Base-by-base conservation (phyloP, 495 filamentous ascomycete genomes). In the Cudoniella acicularis region DNA sequence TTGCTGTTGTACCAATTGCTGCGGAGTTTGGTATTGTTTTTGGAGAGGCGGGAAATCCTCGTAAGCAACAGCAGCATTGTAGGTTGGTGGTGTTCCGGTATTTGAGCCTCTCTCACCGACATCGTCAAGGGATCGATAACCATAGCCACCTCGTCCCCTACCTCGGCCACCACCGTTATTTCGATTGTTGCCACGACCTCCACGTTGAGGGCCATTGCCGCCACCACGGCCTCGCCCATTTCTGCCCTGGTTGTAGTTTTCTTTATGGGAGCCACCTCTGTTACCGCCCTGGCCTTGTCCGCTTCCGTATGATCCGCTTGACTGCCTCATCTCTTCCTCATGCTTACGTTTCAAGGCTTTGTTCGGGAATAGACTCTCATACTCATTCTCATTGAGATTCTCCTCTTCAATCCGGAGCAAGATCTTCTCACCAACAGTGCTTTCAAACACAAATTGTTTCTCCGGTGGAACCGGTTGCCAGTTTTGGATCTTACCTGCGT, bases 341-440 rank as follows among this genome's bases (percentile, higher is more conserved):
- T 80, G 79, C 62, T 79, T 78, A 46, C 83, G 76, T 70, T 82
- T 90, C 60, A 76, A 70, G 45, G 70, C 74, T 63, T 77, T 84
- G 67, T 82, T 80, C 13, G 77, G 67, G 64, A 77, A 80, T 9
- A 76, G 69, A 64, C 72, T 83, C 59, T 89, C 82, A 64, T 79
- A 83, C 55, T 80, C 77, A 47, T 79, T 78, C 61, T 85, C 83
- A 27, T 72, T 67, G 0, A 72, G 63, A 54, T 80, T 76, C 47
- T 93, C 87, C 55, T 83, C 77, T 70, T 96, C 90, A 36, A 98
- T 83, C 10, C 88, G 81, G 46, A 98, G 73, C 48, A 93, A 73
- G 17, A 87, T 81, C 72, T 95, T 96, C 74, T 98, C 92, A 10
- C 88, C 91, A 1, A 99, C 86, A 1, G 81, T 83, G 0, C 88